Conservation (phyloP, 83 land plant genomes). For the Thuja plicata region DNA sequence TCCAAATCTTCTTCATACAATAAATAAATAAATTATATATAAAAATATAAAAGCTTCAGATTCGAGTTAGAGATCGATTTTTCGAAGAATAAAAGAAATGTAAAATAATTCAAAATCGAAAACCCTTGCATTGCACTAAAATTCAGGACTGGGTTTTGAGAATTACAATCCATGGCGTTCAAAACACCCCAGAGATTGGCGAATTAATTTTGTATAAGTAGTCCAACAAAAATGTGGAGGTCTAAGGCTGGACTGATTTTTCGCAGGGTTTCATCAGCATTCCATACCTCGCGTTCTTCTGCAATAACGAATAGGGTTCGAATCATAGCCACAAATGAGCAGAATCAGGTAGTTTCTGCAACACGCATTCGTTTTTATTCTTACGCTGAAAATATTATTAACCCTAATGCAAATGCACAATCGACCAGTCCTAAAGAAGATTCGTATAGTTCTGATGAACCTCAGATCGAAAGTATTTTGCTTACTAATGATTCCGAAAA, state of each 20-base stretch:
- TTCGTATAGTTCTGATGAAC: not conserved
- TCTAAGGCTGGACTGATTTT: slow-evolving; percentile 8
- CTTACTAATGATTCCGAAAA: not conserved
- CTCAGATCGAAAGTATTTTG: not conserved
- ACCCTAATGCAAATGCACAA: not conserved
- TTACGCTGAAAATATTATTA: not conserved
- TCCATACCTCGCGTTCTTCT: too few species aligned
- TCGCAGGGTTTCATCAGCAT: slow-evolving; percentile 3
- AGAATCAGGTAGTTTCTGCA: slow-evolving; percentile 6
- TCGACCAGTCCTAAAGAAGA: not conserved
- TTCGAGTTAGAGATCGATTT: too few species aligned
- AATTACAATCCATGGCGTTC: not conserved
- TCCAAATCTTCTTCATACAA: too few species aligned
- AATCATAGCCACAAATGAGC: not conserved
- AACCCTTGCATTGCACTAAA: too few species aligned
- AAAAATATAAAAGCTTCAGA: too few species aligned
- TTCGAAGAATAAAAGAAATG: too few species aligned
- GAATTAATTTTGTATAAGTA: not conserved
- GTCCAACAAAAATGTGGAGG: slow-evolving; percentile 2
- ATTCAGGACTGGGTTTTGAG: not conserved
- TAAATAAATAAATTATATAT: too few species aligned
- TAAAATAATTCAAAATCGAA: too few species aligned
- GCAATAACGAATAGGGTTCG: not conserved
- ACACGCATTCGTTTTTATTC: not conserved
- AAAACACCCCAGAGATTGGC: not conserved